Conservation (phyloP, 139 green algal genomes). For the Pedinophyceae sp. region DNA sequence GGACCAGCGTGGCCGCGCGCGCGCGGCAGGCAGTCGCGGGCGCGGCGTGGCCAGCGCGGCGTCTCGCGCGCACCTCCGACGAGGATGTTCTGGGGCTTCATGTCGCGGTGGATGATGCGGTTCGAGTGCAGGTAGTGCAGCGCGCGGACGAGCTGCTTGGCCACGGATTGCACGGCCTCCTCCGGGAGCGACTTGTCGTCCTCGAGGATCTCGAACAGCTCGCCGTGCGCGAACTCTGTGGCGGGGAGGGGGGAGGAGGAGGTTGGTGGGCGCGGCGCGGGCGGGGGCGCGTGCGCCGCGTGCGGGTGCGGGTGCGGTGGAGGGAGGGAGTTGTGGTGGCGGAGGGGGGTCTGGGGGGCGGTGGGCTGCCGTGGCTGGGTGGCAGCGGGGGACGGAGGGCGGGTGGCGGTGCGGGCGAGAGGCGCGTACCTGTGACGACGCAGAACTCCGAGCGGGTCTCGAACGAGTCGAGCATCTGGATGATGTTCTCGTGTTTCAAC, state of each 20-base stretch:
- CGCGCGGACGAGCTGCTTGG: conserved; percentile 67
- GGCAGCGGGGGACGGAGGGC: too few relatives aligned
- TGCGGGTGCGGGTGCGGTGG: too few relatives aligned
- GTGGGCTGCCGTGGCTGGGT: too few relatives aligned
- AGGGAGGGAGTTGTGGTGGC: too few relatives aligned
- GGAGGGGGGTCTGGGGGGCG: too few relatives aligned
- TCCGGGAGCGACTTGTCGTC: conserved; percentile 78
- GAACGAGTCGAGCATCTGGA: conserved; percentile 91
- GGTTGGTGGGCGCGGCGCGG: too few relatives aligned
- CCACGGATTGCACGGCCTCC: conserved; percentile 59
- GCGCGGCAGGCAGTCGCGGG: too few relatives aligned
- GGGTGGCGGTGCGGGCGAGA: too few relatives aligned
- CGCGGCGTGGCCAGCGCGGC: too few relatives aligned
- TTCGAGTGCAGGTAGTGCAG: conserved; percentile 26
- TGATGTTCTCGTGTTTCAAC: conserved; percentile 83
- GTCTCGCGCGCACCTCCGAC: conserved; percentile 43
- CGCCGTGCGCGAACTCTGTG: conserved; percentile 76
- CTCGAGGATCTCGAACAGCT: conserved; percentile 93
- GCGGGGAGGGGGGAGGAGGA: too few relatives aligned
- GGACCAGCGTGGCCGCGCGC: too few relatives aligned
- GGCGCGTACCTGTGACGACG: conserved; percentile 61
- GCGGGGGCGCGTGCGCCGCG: too few relatives aligned
- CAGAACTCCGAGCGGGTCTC: conserved; percentile 90
- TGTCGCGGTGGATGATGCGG: conserved; percentile 83
- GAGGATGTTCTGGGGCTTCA: conserved; percentile 89